phyloP scores from a whole-genome alignment of 1,139 yeast species.

The Geotrichum candidum region DNA sequence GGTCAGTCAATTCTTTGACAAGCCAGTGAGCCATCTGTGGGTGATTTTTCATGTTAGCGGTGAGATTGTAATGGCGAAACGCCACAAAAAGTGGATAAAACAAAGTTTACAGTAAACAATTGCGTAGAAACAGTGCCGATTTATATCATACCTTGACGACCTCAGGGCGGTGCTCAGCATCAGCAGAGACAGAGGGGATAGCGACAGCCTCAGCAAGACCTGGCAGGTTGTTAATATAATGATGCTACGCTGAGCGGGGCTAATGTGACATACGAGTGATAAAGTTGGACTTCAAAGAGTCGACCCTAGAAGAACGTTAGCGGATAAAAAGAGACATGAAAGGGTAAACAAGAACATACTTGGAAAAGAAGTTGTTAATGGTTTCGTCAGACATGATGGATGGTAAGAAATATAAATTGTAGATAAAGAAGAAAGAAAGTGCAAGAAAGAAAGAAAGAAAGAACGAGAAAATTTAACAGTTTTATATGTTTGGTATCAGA shows the following conservation, averaged over 20 bases:
- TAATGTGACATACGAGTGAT: conserved; percentile 26
- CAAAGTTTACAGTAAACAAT: not conserved
- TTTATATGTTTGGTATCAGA: not conserved
- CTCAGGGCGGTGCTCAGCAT: conserved; percentile 77
- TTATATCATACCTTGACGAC: conserved; percentile 43
- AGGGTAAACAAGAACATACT: conserved; percentile 18
- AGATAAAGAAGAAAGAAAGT: not conserved
- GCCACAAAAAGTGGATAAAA: no score
- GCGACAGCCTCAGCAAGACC: conserved; percentile 79
- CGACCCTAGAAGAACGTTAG: conserved; percentile 23
- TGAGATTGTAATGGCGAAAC: not conserved
- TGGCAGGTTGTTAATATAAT: not conserved
- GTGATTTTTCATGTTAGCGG: not conserved
- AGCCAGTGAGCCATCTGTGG: conserved; percentile 72
- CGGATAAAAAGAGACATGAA: not conserved
- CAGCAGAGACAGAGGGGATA: conserved; percentile 91
- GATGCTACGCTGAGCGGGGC: not conserved
- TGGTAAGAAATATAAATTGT: not conserved
- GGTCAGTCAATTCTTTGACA: conserved; percentile 54
- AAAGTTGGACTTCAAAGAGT: conserved; percentile 32
- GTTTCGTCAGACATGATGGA: conserved; percentile 25
- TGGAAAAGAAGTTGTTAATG: conserved; percentile 21
- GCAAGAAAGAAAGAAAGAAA: not conserved
- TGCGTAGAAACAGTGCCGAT: not conserved
- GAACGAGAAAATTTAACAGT: not conserved